phyloP scores from a whole-genome alignment of 164 flowering plant species.

The Warburgia ugandensis region DNA sequence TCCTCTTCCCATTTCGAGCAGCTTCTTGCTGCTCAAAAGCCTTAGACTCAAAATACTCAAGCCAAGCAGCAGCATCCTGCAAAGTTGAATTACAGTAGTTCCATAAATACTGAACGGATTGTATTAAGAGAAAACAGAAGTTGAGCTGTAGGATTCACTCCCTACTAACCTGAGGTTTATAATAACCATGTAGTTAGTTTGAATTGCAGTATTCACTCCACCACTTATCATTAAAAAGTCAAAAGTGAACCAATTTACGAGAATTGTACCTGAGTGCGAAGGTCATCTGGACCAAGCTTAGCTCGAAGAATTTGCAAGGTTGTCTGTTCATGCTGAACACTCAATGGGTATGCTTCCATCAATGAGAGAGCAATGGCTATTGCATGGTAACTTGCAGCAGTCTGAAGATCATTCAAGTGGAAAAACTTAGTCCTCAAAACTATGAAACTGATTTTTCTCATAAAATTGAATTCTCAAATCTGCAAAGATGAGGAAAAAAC shows the following conservation, averaged over 20 bases:
- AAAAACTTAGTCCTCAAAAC: conserved; percentile 3
- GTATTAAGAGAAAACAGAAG: neutral
- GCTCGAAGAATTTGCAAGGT: conserved; percentile 87
- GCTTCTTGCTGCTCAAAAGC: conserved; percentile 99
- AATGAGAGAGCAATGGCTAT: conserved; percentile 98
- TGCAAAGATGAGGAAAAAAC: neutral
- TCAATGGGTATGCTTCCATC: conserved; percentile 99
- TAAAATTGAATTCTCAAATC: neutral
- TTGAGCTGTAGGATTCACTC: neutral
- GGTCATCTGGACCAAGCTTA: conserved; percentile 53
- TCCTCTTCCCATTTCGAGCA: conserved; percentile 89
- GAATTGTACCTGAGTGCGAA: conserved; percentile 28
- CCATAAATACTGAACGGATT: neutral
- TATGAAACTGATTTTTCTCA: neutral
- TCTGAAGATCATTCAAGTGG: conserved; percentile 37
- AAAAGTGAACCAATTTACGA: neutral
- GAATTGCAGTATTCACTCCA: neutral
- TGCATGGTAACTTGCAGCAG: conserved; percentile 99
- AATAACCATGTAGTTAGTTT: neutral
- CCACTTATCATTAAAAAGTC: too few species aligned
- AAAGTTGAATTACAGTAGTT: conserved; percentile 8
- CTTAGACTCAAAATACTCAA: conserved; percentile 97
- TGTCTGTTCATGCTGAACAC: conserved; percentile 99
- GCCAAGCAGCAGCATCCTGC: conserved; percentile 99
- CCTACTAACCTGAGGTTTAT: too few species aligned